Evolutionary conservation across 768 basidiomycete species (phyloP).

Genomic region (Amanita inopinata): DNA sequence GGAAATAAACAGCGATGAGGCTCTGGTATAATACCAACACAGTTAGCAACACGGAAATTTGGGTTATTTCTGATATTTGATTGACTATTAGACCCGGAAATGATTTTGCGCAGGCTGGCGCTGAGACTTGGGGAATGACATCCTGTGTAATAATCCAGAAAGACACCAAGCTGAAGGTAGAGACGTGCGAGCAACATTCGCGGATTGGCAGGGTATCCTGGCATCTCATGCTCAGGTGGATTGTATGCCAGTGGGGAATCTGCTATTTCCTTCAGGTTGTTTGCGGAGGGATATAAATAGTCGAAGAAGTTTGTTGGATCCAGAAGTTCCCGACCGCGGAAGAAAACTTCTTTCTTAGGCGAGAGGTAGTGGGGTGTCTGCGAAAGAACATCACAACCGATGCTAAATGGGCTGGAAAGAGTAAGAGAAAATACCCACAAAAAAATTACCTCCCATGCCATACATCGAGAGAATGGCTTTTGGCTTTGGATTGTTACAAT

Average conservation of each 20-base stretch:
- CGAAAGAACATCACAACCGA: background rate
- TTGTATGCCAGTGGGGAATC: conserved; percentile 41
- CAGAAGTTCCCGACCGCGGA: conserved; percentile 45
- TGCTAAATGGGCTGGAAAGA: background rate
- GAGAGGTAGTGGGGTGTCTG: conserved; percentile 43
- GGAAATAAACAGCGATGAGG: conserved; percentile 34
- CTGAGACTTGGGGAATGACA: conserved; percentile 40
- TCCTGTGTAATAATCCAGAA: conserved; percentile 50
- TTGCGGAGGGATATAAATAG: conserved; percentile 35
- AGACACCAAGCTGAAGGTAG: conserved; percentile 48
- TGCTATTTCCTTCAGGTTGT: conserved; percentile 17
- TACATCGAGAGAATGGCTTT: conserved; percentile 49
- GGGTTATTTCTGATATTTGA: conserved; percentile 12
- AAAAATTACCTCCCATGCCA: conserved; percentile 52
- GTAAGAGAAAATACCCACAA: conserved; percentile 23
- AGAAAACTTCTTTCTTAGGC: conserved; percentile 41
- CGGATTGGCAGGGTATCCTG: conserved; percentile 53
- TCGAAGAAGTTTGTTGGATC: conserved; percentile 36
- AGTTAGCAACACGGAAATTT: conserved; percentile 2
- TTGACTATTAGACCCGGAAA: too few relatives aligned
- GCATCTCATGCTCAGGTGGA: conserved; percentile 32
- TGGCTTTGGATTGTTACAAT: conserved; percentile 39
- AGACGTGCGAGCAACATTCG: conserved; percentile 49
- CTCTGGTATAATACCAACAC: conserved; percentile 20
- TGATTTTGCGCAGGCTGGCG: conserved; percentile 28